phyloP scores from a whole-genome alignment of 2,329 filamentous ascomycete genomes.

The Zymoseptoria tritici region DNA sequence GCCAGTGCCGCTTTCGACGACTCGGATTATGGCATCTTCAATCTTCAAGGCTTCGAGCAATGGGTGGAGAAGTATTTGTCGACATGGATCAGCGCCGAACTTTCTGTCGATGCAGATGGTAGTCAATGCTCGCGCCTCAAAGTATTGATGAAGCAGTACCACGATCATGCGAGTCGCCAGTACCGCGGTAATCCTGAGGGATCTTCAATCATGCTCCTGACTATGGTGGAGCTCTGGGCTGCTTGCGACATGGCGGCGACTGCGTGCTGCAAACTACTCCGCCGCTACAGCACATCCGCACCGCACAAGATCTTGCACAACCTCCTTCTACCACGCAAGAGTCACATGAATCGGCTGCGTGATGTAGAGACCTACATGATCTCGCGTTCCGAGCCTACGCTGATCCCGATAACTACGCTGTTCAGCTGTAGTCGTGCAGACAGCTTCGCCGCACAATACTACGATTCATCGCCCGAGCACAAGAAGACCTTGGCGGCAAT shows the following conservation, averaged over 20 bases:
- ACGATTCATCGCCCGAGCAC: conserved; percentile 25
- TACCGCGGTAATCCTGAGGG: conserved; percentile 43
- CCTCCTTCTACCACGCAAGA: conserved; percentile 43
- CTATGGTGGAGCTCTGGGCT: conserved; percentile 52
- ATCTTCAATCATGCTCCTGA: conserved; percentile 47
- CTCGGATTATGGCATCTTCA: conserved; percentile 2
- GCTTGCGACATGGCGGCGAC: conserved; percentile 46
- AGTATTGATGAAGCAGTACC: background rate
- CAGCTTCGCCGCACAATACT: conserved; percentile 42
- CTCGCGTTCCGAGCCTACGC: conserved; percentile 26
- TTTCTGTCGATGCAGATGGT: background rate
- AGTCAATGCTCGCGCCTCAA: background rate
- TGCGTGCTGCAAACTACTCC: conserved; percentile 41
- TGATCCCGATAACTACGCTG: conserved; percentile 36
- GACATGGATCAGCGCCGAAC: background rate
- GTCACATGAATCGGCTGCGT: conserved; percentile 46
- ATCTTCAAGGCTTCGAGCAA: conserved; percentile 14
- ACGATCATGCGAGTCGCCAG: conserved; percentile 8
- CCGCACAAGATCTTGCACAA: conserved; percentile 44
- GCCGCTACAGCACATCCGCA: conserved; percentile 48
- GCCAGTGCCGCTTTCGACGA: background rate
- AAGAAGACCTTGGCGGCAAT: conserved; percentile 28
- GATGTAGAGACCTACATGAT: conserved; percentile 46
- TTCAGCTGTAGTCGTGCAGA: conserved; percentile 26
- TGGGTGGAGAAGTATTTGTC: conserved; percentile 5